phyloP scores from a whole-genome alignment of 208 protist species.

The Acanthamoeba triangularis region DNA sequence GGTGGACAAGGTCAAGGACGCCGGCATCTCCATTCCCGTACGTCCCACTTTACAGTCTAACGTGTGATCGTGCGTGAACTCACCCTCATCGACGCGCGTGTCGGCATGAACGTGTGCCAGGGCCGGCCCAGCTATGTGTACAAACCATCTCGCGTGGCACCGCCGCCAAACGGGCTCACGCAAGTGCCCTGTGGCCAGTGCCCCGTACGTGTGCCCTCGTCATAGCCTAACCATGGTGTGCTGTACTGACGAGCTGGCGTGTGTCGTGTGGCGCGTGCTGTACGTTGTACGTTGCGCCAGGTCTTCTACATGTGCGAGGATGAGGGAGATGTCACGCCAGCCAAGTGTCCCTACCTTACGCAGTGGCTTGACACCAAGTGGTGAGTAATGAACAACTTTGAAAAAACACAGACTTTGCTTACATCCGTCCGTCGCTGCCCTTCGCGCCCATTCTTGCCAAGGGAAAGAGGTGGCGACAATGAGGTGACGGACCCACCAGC shows the following conservation, averaged over 20 bases:
- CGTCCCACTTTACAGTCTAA: background rate
- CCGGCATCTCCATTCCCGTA: slow-evolving; percentile 32
- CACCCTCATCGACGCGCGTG: background rate
- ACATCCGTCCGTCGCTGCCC: too few species aligned
- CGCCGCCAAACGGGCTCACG: slow-evolving; percentile 81
- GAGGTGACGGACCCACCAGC: too few species aligned
- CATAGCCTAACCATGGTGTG: background rate
- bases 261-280: background rate
- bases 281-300: background rate
- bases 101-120: background rate
- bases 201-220: slow-evolving; percentile 77
- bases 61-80: background rate
- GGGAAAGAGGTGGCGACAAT: too few species aligned
- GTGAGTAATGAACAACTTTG: background rate
- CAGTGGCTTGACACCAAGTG: slow-evolving; percentile 83
- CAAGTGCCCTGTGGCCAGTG: slow-evolving; percentile 88
- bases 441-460: too few species aligned
- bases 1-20: slow-evolving; percentile 85
- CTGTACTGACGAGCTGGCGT: background rate
- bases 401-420: too few species aligned
- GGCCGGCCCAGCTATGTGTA: slow-evolving; percentile 75
- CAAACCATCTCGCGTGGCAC: slow-evolving; percentile 75
- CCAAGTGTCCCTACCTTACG: slow-evolving; percentile 85
- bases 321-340: slow-evolving; percentile 84
- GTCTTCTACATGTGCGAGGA: slow-evolving; percentile 84